Conservation (phyloP, 805 yeast species). For the Candida parachauliodes region DNA sequence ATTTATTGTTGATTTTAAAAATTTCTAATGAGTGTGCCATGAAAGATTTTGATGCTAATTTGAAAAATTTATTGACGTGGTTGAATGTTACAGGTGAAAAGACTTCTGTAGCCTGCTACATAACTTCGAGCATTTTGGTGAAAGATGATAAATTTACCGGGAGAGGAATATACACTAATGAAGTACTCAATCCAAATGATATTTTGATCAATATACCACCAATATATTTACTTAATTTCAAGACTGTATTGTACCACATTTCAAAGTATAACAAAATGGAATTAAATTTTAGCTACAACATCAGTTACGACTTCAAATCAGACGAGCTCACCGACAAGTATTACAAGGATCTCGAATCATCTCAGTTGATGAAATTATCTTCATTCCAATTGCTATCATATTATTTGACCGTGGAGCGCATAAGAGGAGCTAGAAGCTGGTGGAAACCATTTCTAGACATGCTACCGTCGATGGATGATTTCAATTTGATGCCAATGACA, state of each 20-base stretch:
- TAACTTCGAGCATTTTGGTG: slow-evolving; percentile 26
- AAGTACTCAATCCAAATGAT: slow-evolving; percentile 36
- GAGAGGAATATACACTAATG: slow-evolving; percentile 54
- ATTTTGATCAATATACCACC: slow-evolving; percentile 55
- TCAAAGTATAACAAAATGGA: slow-evolving; percentile 38
- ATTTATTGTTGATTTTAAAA: no score
- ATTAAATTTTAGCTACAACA: slow-evolving; percentile 13
- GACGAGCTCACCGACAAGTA: slow-evolving; percentile 32
- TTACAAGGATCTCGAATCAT: slow-evolving; percentile 18
- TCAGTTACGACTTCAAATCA: slow-evolving; percentile 15
- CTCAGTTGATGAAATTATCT: slow-evolving; percentile 39
- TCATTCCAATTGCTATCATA: slow-evolving; percentile 61
- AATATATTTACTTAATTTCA: slow-evolving; percentile 53
- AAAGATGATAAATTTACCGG: slow-evolving; percentile 45
- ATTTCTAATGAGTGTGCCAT: no score
- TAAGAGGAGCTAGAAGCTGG: slow-evolving; percentile 40
- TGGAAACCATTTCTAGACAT: slow-evolving; percentile 70
- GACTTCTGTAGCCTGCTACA: no score
- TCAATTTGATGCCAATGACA: slow-evolving; percentile 55
- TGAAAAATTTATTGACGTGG: slow-evolving; percentile 25
- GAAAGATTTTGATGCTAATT: slow-evolving; percentile 11
- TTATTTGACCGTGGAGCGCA: slow-evolving; percentile 44
- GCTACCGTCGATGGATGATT: slow-evolving; percentile 56
- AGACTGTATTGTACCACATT: slow-evolving; percentile 43
- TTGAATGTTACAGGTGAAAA: slow-evolving; percentile 17